These are phyloP conservation scores for Pyrenochaeta sp. DNA, from an alignment of 2,329 filamentous ascomycete species.

Conservation along the genomic window DNA sequence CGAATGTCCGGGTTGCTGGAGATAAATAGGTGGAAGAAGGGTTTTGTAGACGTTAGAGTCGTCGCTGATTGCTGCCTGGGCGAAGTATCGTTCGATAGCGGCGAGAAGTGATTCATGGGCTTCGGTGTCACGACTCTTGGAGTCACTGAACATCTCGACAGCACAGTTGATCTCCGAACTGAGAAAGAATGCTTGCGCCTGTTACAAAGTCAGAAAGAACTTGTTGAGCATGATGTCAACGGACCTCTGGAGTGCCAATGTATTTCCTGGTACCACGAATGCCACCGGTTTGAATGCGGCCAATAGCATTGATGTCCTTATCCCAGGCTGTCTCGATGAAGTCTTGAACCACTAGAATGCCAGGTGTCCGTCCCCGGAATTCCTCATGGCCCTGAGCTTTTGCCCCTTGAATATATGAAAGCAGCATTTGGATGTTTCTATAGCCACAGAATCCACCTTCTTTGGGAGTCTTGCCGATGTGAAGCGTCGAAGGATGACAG, in stretches of 20 bases:
- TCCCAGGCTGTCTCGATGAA: constrained; percentile 91
- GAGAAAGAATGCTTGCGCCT: constrained; percentile 81
- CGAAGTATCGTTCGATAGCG: constrained; percentile 78
- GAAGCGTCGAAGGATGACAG: constrained; percentile 76
- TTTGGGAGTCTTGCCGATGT: constrained; percentile 79
- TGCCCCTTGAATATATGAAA: constrained; percentile 75
- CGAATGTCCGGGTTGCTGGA: constrained; percentile 90
- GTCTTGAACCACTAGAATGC: constrained; percentile 83
- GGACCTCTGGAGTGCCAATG: constrained; percentile 89
- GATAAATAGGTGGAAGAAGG: constrained; percentile 81
- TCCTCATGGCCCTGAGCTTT: constrained; percentile 63
- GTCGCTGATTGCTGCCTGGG: constrained; percentile 58
- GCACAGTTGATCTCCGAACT: constrained; percentile 67
- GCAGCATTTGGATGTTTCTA: constrained; percentile 90
- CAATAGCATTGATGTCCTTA: constrained; percentile 76
- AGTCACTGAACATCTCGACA: constrained; percentile 62
- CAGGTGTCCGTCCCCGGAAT: constrained; percentile 70
- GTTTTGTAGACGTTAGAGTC: constrained; percentile 72
- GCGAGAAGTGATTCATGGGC: constrained; percentile 65
- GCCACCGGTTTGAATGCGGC: constrained; percentile 82
- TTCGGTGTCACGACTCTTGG: constrained; percentile 55
- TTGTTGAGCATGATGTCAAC: constrained; percentile 2
- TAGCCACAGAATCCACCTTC: constrained; percentile 96
- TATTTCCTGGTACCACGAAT: constrained; percentile 91
- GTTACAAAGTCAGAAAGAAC: constrained; percentile 15